Conservation (phyloP, 805 yeast species). For the Myxozyma melibiosi region DNA sequence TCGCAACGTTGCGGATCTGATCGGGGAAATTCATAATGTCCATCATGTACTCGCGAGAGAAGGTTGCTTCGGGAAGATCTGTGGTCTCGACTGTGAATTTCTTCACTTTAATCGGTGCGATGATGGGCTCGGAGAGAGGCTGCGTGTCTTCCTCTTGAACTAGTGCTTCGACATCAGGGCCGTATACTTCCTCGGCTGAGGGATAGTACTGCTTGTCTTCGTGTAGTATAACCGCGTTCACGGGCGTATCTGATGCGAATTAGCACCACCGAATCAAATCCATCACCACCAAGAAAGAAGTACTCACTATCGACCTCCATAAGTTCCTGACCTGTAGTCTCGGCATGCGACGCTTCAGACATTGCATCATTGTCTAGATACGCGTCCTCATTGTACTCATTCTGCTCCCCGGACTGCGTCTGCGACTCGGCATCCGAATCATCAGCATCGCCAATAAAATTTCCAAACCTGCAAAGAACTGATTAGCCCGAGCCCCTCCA, state of each 20-base stretch:
- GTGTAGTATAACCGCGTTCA: conserved; percentile 44
- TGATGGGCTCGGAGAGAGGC: conserved; percentile 62
- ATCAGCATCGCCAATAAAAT: conserved; percentile 56
- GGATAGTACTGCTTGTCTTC: conserved; percentile 53
- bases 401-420: conserved; percentile 17
- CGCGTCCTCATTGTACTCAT: conserved; percentile 16
- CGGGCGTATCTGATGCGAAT: conserved; percentile 16
- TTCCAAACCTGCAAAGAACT: conserved; percentile 56
- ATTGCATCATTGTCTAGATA: conserved; percentile 6
- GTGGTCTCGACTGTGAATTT: conserved; percentile 49
- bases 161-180: conserved; percentile 65
- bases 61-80: conserved; percentile 60
- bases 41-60: conserved; percentile 64
- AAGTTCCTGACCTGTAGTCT: conserved; percentile 27
- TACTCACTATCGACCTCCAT: conserved; percentile 26
- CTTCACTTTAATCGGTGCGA: conserved; percentile 53
- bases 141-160: conserved; percentile 58
- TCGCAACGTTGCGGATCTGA: conserved; percentile 69
- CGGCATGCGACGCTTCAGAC: background rate
- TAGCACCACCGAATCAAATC: background rate
- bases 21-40: conserved; percentile 56
- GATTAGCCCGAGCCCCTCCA: no score
- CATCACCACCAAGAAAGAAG: background rate
- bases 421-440: conserved; percentile 51
- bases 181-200: conserved; percentile 52